Evolutionary conservation across 2,329 filamentous ascomycete species (phyloP), one percentile per base, ranked within the genome.

Genomic region (Chrysosporium queenslandicum): DNA sequence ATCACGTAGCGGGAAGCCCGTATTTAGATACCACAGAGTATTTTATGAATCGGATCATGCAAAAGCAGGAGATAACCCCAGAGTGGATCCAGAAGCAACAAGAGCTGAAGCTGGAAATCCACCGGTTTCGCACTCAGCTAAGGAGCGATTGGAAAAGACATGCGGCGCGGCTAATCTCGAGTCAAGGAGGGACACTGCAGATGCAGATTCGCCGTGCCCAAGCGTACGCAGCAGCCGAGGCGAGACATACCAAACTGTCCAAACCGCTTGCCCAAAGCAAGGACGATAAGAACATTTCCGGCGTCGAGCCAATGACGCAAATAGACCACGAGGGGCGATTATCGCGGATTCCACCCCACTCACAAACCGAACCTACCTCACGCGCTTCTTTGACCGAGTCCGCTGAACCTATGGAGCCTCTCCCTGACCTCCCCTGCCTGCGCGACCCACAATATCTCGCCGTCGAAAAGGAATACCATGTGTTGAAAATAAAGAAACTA

Each of bases 61-160:
- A 96, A 70, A 85, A 86, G 54, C 92, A 98, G 68, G 90, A 95
- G 18, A 87, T 97, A 55, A 87, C 94, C 0, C 92, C 92, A 0
- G 91, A 91, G 0, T 98, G 92, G 92, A 97, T 98, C 55, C 92
- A 98, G 69, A 97, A 96, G 70, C 92, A 98, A 67, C 91, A 97
- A 65, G 89, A 96, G 62, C 73, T 97, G 4, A 77, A 82, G 9
- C 81, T 80, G 55, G 78, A 86, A 0, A 78, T 83, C 0, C 77
- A 75, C 11, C 75, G 76, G 1, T 96, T 98, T 64, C 79, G 92
- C 1, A 71, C 74, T 2, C 74, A 87, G n/a, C 64, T 97, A 55
- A 76, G 90, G 32, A 80, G 77, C 37, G 88, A 94, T 60, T 97
- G 91, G 91, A 82, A 80, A 64, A 77, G 89, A 32, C 87, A 94